Evolutionary conservation across 1,139 yeast genomes (phyloP), one percentile per base, ranked within the genome.

Genomic region (Candida tunisiensis): DNA sequence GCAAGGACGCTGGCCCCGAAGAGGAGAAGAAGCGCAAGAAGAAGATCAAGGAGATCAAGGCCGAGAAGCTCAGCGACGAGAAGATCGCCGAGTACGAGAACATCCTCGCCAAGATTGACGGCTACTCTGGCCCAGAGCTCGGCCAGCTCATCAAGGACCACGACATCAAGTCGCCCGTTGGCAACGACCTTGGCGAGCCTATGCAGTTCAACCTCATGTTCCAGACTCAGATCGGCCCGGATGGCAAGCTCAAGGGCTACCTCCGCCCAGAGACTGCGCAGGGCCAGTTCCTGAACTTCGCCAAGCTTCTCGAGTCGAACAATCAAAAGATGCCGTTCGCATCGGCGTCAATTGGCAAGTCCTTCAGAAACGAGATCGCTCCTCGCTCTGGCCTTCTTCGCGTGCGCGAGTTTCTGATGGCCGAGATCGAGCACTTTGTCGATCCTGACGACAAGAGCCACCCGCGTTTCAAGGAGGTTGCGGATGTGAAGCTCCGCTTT

Each of bases 211-310:
- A 91, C 61, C 72, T 91, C 56, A 91, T 91, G 98, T 91, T 91
- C 51, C 96, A 85, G 56, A 91, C 99, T 32, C 94, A 94, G 33
- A 91, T 91, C 53, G 99, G 99, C 30, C 98, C 99, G 35, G 79
- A 95, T 32, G 98, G 98, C 47, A 83, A 75, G 51, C 62, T 85
- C 55, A 83, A 79, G 63, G 98, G 98, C 41, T 91, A 69, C 58
- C 61, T 91, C 50, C 74, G 99, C 58, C 99, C 99, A 33, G 99
- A 91, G 62, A 91, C 99, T 36, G 99, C 99, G 16, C 99, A 91
- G 63, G 98, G 99, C 47, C 98, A 91, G 60, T 91, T 91, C 57
- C 66, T 91, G 49, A 91, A 91, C 66, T 91, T 91, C 57, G 69
- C 70, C 60, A 88, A 88, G 60, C 67, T 91, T 47, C 70, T 83